Evolutionary conservation across 768 basidiomycete genomes (phyloP), one percentile per base, ranked within the genome.

Genomic region (Daedalea quercina): DNA sequence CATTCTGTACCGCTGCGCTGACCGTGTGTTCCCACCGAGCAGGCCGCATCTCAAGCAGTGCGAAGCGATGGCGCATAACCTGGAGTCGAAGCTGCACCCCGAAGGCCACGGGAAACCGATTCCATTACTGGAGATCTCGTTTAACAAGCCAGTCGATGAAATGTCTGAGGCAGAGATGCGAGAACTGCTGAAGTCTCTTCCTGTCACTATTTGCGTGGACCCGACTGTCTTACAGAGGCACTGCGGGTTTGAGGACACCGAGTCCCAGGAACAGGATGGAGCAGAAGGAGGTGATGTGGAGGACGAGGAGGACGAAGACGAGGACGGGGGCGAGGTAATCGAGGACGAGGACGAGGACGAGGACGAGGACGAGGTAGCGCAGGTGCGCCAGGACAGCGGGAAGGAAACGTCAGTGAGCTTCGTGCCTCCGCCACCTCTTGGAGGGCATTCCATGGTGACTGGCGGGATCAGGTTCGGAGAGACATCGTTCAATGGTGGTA

Each of bases 151-250:
- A 2, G 41, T 47, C 37, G 57, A 58, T 44, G 52, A 55, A 24
- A 37, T 58, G 31, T 53, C 54, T 17, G 49, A 45, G n/a, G 54
- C 47, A 24, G 57, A 58, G 52, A 51, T 53, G 12, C 50, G 50
- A 22, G 44, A 19, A 17, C 24, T 58, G 33, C 54, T 58, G 35
- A 53, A 54, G 45, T 52, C 51, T 1, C 52, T 58, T 6, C 57
- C 57, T 1, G 25, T 53, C 24, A 52, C 49, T 34, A 41, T 57
- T 9, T 25, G 46, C 33, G 47, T 54, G 46, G 50, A 47, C 19
- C 52, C 56, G 23, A 35, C 40, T 28, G 23, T 24, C 47, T n/a
- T 19, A 1, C 48, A 47, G 9, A 37, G 13, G 20, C 1, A 9
- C 15, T 20, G 20, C 15, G 40, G 15, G 17, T 7, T 4, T 4